phyloP scores from a whole-genome alignment of 331 rosid genomes.

The Arachis monticola region DNA sequence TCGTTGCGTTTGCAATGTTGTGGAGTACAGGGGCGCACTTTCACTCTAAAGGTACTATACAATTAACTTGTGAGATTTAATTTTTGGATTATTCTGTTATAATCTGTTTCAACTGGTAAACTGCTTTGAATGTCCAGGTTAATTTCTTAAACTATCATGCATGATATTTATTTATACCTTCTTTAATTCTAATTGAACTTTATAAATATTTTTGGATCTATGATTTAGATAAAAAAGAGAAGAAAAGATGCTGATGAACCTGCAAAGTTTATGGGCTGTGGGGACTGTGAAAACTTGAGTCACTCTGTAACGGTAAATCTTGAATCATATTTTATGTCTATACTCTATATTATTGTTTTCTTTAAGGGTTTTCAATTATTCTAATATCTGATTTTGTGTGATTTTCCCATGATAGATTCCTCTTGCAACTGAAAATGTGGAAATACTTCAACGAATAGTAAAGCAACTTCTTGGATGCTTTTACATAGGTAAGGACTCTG shows the following conservation, averaged over 20 bases:
- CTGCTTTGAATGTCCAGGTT: conserved; percentile 34
- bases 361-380: conserved; percentile 29
- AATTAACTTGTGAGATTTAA: conserved; percentile 24
- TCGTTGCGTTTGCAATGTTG: conserved; percentile 77
- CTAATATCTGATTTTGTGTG: conserved; percentile 35
- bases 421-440: conserved; percentile 83
- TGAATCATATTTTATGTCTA: conserved; percentile 29
- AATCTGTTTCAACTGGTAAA: conserved; percentile 33
- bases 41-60: conserved; percentile 77
- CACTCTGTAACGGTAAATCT: conserved; percentile 77
- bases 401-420: conserved; percentile 64
- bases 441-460: conserved; percentile 78
- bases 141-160: conserved; percentile 27
- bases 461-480: conserved; percentile 80
- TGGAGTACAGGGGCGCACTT: conserved; percentile 81
- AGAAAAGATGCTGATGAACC: conserved; percentile 88
- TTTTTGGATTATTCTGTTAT: conserved; percentile 20
- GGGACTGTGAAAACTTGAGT: conserved; percentile 96
- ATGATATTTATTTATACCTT: conserved; percentile 31
- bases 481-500: conserved; percentile 59
- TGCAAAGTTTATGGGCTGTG: conserved; percentile 90
- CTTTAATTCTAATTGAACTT: conserved; percentile 1
- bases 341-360: conserved; percentile 21
- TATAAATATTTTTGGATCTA: conserved; percentile 18
- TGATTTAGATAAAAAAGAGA: conserved; percentile 76